Percentiles rank a stretch among this genome's conserved stretches.
Conservation (phyloP, 768 basidiomycete species). For the Rhodotorula babjevae region DNA sequence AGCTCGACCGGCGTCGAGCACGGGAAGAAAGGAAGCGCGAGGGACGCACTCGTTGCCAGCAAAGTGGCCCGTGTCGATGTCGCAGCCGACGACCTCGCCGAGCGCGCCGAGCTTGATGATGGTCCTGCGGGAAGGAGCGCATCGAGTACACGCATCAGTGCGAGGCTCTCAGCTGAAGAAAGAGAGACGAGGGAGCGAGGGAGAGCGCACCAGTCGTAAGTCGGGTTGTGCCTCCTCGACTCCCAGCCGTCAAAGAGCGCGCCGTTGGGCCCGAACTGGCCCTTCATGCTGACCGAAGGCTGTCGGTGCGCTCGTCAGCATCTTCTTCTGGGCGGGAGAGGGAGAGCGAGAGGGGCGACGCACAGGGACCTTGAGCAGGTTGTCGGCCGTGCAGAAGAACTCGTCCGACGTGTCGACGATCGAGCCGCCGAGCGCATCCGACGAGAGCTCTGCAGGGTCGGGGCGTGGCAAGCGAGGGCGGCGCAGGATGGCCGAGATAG, state of each 20-base stretch:
- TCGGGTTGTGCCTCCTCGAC: slow-evolving; percentile 76
- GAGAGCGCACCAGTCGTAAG: slow-evolving; percentile 70
- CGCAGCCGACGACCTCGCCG: slow-evolving; percentile 71
- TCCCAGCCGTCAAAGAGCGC: slow-evolving; percentile 96
- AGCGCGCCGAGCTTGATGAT: slow-evolving; percentile 79
- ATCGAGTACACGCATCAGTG: neutral
- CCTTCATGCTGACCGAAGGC: slow-evolving; percentile 83
- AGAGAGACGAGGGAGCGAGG: neutral
- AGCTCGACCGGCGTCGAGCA: too few relatives aligned
- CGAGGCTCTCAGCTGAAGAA: neutral
- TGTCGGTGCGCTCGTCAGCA: slow-evolving; percentile 44
- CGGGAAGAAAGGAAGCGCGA: too few relatives aligned
- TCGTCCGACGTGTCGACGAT: slow-evolving; percentile 81
- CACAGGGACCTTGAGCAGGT: slow-evolving; percentile 78
- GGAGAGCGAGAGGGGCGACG: slow-evolving; percentile 36
- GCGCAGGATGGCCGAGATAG: neutral
- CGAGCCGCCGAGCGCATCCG: slow-evolving; percentile 70
- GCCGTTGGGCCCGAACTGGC: slow-evolving; percentile 95
- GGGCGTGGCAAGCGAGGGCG: neutral
- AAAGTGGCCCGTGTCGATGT: slow-evolving; percentile 93
- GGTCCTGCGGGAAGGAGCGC: slow-evolving; percentile 56
- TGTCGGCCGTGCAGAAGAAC: slow-evolving; percentile 83
- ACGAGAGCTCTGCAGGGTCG: slow-evolving; percentile 68
- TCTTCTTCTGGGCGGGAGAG: neutral
- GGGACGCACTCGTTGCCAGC: slow-evolving; percentile 59